Evolutionary conservation across 371 early-diverging fungal genomes (phyloP), one percentile per base, ranked within the genome.

Genomic region (Chytridiales sp.): DNA sequence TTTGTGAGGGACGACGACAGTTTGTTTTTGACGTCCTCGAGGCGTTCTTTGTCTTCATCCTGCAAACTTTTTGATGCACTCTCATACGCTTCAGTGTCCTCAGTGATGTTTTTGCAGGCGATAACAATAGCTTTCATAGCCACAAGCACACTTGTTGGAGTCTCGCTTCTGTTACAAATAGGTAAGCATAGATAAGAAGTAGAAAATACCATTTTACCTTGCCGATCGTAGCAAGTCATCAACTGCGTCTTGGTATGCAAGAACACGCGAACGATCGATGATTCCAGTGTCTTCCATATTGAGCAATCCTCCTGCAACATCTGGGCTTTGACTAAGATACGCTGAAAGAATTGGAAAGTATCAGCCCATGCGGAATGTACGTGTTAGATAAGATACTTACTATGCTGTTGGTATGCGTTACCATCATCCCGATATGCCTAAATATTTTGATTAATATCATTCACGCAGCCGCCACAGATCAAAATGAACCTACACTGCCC

Each of bases 91-190:
- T 90, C 91, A 19, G 89, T 85, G 53, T 91, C 87, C 47, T 89
- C 90, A 0, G 87, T 91, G 40, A 94, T 87, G 44, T 82, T 71
- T 51, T 87, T 87, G 76, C 93, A 93, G 0, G 90, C 81, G 42
- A 87, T 76, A 27, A 92, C 91, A 29, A 95, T 85, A 0, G 85
- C 72, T 62, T 88, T 85, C 91, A 93, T 91, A 1, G 90, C 85
- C 15, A 82, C 72, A 26, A 94, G 76, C 0, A 94, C 87, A 29
- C 84, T 83, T 0, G 87, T 78, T 1, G 89, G 85, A 34, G 79
- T 77, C 48, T 85, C 85, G 17, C 56, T 55, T 32, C 70, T 70
- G 49, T 34, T 21, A 30, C 47, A 15, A 17, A 21, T 8, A 29
- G 51, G 27, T 26, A 11, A 22, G 49, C 40, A 47, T 41, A 21